phyloP scores from a whole-genome alignment of 2,329 filamentous ascomycete species.

The Coniochaeta sp. region DNA sequence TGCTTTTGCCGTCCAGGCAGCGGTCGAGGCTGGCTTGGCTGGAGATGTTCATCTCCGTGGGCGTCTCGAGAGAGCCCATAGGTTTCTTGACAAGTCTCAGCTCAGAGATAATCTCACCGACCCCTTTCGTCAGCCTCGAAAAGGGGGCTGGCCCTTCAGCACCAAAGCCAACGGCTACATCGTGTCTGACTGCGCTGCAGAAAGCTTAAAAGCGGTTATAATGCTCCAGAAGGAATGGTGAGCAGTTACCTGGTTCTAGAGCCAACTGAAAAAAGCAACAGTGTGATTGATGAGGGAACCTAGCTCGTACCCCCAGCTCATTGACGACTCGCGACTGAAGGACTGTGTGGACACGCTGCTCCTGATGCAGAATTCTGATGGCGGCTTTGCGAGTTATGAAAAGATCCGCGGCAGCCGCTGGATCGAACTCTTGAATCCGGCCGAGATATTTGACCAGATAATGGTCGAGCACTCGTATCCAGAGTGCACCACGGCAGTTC shows the following conservation, averaged over 20 bases:
- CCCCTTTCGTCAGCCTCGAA: slow-evolving; percentile 80
- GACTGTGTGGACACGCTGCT: slow-evolving; percentile 87
- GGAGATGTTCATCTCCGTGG: slow-evolving; percentile 34
- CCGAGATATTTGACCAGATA: slow-evolving; percentile 92
- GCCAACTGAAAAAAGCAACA: no score
- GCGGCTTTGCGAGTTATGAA: slow-evolving; percentile 89
- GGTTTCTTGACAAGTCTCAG: slow-evolving; percentile 83
- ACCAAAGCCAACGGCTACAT: slow-evolving; percentile 89
- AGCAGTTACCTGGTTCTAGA: no score
- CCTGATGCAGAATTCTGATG: slow-evolving; percentile 81
- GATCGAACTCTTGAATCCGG: slow-evolving; percentile 84
- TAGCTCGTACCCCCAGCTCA: slow-evolving; percentile 66
- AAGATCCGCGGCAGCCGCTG: slow-evolving; percentile 67
- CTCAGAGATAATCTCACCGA: slow-evolving; percentile 76
- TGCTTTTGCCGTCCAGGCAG: slow-evolving; percentile 77
- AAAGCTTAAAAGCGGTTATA: slow-evolving; percentile 80
- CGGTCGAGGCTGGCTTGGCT: slow-evolving; percentile 72
- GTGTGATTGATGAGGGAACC: no score
- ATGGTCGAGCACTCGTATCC: slow-evolving; percentile 99
- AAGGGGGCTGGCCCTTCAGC: slow-evolving; percentile 94
- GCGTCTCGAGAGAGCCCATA: no score
- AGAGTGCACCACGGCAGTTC: slow-evolving; percentile 91
- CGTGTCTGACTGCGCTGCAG: slow-evolving; percentile 89
- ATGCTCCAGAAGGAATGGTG: slow-evolving; percentile 52
- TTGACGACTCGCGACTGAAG: slow-evolving; percentile 74